phyloP scores from a whole-genome alignment of 805 yeast genomes.

The Hanseniaspora nectarophila region DNA sequence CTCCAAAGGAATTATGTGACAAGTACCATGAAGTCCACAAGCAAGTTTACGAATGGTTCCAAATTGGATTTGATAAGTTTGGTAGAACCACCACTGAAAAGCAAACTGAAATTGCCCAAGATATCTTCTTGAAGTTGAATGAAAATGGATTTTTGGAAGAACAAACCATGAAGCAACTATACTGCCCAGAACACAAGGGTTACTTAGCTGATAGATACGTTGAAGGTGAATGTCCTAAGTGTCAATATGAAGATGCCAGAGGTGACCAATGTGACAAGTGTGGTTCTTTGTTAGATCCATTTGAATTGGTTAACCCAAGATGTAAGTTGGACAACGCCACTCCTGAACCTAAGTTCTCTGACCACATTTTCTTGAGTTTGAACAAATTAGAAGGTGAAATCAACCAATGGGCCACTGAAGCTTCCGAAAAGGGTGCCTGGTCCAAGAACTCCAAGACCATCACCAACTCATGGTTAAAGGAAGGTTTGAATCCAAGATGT shows the following conservation, averaged over 20 bases:
- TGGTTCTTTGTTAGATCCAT: constrained; percentile 79
- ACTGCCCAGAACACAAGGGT: constrained; percentile 81
- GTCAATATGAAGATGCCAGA: constrained; percentile 91
- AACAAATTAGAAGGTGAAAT: constrained; percentile 73
- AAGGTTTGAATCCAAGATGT: constrained; percentile 86
- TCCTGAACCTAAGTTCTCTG: constrained; percentile 71
- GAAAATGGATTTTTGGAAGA: constrained; percentile 76
- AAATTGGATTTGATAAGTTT: constrained; percentile 83
- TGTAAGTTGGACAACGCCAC: constrained; percentile 81
- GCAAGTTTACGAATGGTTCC: constrained; percentile 93
- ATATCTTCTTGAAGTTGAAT: constrained; percentile 65
- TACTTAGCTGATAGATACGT: constrained; percentile 93
- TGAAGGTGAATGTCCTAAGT: constrained; percentile 94
- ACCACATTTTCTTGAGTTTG: constrained; percentile 72
- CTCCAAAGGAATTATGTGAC: constrained; percentile 82
- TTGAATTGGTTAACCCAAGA: constrained; percentile 86
- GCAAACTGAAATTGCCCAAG: constrained; percentile 94
- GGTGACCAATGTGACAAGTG: constrained; percentile 99
- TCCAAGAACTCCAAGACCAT: constrained; percentile 81
- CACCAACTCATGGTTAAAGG: constrained; percentile 86
- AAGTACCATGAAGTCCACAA: constrained; percentile 79
- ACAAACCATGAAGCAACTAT: constrained; percentile 76
- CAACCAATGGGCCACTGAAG: constrained; percentile 56
- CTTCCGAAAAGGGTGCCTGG: constrained; percentile 73
- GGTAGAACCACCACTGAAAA: constrained; percentile 90